These are phyloP conservation scores for Leonotis leonurus DNA, from an alignment of 257 asterid species.

Conservation along the genomic window DNA sequence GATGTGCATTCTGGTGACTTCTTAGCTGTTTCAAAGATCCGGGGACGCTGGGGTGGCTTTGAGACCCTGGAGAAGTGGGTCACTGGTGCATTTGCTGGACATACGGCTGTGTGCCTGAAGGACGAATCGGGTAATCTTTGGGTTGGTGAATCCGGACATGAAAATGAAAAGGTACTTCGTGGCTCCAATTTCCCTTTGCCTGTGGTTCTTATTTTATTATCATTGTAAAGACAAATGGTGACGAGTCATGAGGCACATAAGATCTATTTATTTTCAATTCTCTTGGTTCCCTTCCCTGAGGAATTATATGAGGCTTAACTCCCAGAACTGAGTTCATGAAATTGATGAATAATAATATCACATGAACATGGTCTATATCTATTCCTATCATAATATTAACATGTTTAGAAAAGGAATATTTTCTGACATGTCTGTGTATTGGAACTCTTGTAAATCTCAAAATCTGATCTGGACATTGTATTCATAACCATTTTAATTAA, in stretches of 20 bases:
- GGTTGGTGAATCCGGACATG: slow-evolving; percentile 99
- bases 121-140: slow-evolving; percentile 81
- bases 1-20: slow-evolving; percentile 96
- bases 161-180: slow-evolving; percentile 76
- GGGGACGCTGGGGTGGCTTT: slow-evolving; percentile 99
- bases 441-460: no score
- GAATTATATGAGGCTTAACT: background rate
- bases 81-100: slow-evolving; percentile 99
- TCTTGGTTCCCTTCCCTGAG: background rate
- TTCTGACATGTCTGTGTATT: no score
- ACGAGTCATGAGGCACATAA: background rate
- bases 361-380: no score
- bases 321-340: no score
- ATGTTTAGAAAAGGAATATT: no score
- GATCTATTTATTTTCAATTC: background rate
- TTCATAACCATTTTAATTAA: no score
- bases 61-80: slow-evolving; percentile 99
- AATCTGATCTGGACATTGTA: no score
- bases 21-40: slow-evolving; percentile 90
- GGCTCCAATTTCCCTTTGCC: background rate
- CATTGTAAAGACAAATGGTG: background rate
- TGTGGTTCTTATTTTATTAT: background rate
- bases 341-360: no score
- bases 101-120: slow-evolving; percentile 93
- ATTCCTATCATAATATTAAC: no score